Evolutionary conservation across 1,284 basidiomycete species (phyloP).

Genomic region (Melampsora americana): DNA sequence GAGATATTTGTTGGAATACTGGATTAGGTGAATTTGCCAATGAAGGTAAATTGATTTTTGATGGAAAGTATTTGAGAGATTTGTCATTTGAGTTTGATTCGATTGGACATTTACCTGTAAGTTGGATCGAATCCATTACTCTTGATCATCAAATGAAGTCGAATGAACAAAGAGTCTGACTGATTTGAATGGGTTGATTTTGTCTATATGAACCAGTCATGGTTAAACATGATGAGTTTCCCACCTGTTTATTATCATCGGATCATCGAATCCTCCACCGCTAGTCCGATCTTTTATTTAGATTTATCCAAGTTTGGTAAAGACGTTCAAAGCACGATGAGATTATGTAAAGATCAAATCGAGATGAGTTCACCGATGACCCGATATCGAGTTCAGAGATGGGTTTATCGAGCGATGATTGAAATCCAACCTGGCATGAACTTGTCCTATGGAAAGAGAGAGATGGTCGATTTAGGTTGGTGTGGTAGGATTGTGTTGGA

Average conservation of each 20-base stretch:
- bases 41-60: conserved; percentile 52
- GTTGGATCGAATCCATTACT: not conserved
- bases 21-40: conserved; percentile 53
- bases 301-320: conserved; percentile 42
- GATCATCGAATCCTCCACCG: conserved; percentile 51
- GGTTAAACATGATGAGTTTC: conserved; percentile 54
- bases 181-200: too few species aligned
- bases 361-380: conserved; percentile 53
- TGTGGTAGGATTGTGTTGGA: conserved; percentile 48
- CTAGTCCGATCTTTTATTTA: conserved; percentile 38
- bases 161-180: too few species aligned
- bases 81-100: conserved; percentile 53
- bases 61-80: conserved; percentile 54
- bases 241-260: conserved; percentile 56
- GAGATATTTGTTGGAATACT: conserved; percentile 55
- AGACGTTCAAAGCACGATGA: conserved; percentile 52
- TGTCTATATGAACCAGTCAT: too few species aligned
- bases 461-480: conserved; percentile 44
- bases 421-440: conserved; percentile 41
- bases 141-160: too few species aligned
- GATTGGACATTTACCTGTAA: conserved; percentile 55
- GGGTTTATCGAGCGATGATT: conserved; percentile 55
- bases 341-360: conserved; percentile 55
- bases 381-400: conserved; percentile 54
- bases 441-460: not conserved